Base-by-base conservation (phyloP, 208 protist species). In the Zelonia costaricensis region DNA sequence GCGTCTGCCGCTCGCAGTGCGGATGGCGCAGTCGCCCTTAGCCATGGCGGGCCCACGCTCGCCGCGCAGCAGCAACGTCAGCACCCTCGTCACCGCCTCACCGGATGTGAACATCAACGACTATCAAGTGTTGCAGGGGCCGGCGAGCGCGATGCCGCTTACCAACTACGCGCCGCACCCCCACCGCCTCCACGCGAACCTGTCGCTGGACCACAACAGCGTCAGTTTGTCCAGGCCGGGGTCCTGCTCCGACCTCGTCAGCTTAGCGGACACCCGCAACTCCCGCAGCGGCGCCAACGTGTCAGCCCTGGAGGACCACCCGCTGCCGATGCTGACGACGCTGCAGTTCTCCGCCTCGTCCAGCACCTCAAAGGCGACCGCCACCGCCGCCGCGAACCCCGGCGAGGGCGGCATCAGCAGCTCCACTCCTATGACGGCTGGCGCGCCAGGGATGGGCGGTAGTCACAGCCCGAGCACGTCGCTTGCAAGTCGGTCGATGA, bases 401-500 rank as follows among this genome's bases (percentile, higher is more conserved):
- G 23, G 36, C 15, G 40, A 33, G 16, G 40, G 27, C 12, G 43
- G 20, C 30, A 18, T 16, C 16, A 31, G 20, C 25, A 23, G 12
- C 18, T 28, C 47, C 9, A n/a, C 13, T 22, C 13, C 23, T 15
- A 16, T 51, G 20, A 52, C 43, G 15, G 22, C 52, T 16, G 30
- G 53, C 30, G 20, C 45, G 4, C 31, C 27, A 5, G 38, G 35
- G 44, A 18, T 22, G 43, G 38, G n/a, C 1, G 22, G 9, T 4
- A 49, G 40, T 22, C 35, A 30, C 25, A 35, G 56, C 4, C 49
- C 43, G 15, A 44, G 23, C 25, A 54, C 36, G 35, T 65, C 43
- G 27, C 43, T 44, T 16, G 57, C 20, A 18, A 54, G 55, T 16
- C 62, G 77, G 18, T 84, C 68, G 5, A 61, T 76, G 53, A 94